Conservation (phyloP, 768 basidiomycete species). For the Clitopilus passeckerianus region DNA sequence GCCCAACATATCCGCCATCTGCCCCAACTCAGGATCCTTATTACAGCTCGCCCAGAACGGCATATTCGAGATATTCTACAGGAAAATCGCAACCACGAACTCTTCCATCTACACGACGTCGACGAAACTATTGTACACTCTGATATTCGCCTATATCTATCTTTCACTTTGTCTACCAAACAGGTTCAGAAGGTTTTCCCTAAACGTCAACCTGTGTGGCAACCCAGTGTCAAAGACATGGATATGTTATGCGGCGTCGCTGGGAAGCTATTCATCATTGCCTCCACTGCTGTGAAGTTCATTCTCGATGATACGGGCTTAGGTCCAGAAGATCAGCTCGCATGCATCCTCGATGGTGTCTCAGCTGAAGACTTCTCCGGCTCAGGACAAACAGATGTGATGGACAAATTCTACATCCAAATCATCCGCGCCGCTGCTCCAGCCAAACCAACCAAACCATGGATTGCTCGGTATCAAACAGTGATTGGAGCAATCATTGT, state of each 20-base stretch:
- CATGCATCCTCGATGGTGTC: not conserved
- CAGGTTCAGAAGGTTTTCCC: not conserved
- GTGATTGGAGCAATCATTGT: not conserved
- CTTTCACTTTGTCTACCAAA: not conserved
- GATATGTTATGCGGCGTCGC: not conserved
- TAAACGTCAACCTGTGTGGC: not conserved
- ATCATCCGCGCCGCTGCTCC: not conserved
- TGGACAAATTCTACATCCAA: not conserved
- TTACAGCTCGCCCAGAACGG: not conserved
- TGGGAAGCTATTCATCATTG: not conserved
- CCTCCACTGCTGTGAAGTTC: not conserved
- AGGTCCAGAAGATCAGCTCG: not conserved
- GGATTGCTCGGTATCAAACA: not conserved
- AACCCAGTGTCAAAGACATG: not conserved
- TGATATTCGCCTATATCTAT: not conserved
- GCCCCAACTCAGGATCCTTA: not conserved
- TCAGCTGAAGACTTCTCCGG: not conserved
- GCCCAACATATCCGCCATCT: not conserved
- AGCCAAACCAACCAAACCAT: not conserved
- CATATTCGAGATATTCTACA: not conserved
- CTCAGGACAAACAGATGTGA: not conserved
- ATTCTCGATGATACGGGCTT: not conserved
- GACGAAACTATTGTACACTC: not conserved
- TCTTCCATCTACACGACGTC: slow-evolving; percentile 1
- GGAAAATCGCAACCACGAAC: not conserved